Conservation (phyloP, 305 asterid species). For the Fraxinus velutina region DNA sequence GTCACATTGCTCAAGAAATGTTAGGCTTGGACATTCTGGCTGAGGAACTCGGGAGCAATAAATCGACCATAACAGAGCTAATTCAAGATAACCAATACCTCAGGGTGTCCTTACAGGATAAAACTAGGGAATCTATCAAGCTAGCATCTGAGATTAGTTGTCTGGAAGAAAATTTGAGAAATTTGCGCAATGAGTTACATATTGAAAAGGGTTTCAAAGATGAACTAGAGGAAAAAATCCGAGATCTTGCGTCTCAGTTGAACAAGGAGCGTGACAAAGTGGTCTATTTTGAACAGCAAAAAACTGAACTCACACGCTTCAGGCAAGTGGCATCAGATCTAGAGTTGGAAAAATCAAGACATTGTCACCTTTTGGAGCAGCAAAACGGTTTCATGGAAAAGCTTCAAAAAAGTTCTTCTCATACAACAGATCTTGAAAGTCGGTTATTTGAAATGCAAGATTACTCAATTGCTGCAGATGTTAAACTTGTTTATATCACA, state of each 20-base stretch:
- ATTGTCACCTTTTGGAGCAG: slow-evolving; percentile 42
- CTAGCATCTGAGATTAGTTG: slow-evolving; percentile 50
- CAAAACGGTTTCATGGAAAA: slow-evolving; percentile 41
- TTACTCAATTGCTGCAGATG: slow-evolving; percentile 51
- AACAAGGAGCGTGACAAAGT: slow-evolving; percentile 32
- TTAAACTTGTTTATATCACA: slow-evolving; percentile 47
- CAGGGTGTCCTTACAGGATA: slow-evolving; percentile 36
- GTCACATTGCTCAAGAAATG: slow-evolving; percentile 53
- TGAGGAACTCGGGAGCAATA: slow-evolving; percentile 50
- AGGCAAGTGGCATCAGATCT: slow-evolving; percentile 52
- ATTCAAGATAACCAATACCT: slow-evolving; percentile 57
- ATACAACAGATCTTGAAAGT: slow-evolving; percentile 44
- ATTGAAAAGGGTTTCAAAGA: slow-evolving; percentile 44
- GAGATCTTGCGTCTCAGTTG: slow-evolving; percentile 51
- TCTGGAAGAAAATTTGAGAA: slow-evolving; percentile 49
- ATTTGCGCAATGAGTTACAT: slow-evolving; percentile 48
- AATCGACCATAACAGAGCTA: slow-evolving; percentile 46
- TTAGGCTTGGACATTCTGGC: slow-evolving; percentile 53
- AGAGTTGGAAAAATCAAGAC: slow-evolving; percentile 63
- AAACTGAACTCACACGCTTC: slow-evolving; percentile 48
- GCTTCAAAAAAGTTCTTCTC: slow-evolving; percentile 38
- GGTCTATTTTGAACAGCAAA: slow-evolving; percentile 40
- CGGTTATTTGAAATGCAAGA: slow-evolving; percentile 56
- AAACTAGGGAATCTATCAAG: slow-evolving; percentile 51
- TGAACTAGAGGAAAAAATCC: slow-evolving; percentile 51